A percentile compares a stretch with the other conserved stretches of the same genome.
phyloP scores from a whole-genome alignment of 2,329 filamentous ascomycete genomes.

The Massarina eburnea region DNA sequence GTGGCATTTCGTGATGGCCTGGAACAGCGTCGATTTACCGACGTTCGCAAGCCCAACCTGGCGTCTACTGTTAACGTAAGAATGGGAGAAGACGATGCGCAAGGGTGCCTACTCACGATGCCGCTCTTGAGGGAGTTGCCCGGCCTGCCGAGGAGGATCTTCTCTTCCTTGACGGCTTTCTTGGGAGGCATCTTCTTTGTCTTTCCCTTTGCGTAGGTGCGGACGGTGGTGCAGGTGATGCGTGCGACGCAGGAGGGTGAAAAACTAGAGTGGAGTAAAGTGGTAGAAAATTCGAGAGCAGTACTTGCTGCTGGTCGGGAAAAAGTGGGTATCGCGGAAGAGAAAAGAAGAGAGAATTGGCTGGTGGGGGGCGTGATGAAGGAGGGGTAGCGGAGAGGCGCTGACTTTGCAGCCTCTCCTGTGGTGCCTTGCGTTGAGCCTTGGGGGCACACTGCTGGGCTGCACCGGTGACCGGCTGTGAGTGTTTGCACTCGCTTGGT shows the following conservation, averaged over 20 bases:
- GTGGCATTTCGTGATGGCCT: constrained; percentile 96
- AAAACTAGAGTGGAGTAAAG: constrained; percentile 41
- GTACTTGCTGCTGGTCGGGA: constrained; percentile 52
- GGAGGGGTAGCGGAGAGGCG: constrained; percentile 33
- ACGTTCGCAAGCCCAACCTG: constrained; percentile 98
- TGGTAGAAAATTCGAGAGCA: constrained; percentile 44
- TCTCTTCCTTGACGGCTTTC: constrained; percentile 88
- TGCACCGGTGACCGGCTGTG: no score
- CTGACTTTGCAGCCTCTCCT: constrained; percentile 32
- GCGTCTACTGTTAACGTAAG: constrained; percentile 48
- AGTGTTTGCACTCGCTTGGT: no score
- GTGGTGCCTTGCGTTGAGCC: constrained; percentile 13
- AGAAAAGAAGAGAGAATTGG: constrained; percentile 45
- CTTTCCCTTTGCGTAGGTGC: constrained; percentile 60
- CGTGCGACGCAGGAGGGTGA: constrained; percentile 36
- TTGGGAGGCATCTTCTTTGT: constrained; percentile 91
- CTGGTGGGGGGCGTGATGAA: constrained; percentile 38
- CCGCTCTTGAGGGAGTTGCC: constrained; percentile 99
- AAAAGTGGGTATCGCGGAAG: constrained; percentile 56
- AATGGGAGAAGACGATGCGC: constrained; percentile 32
- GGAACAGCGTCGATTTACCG: constrained; percentile 98
- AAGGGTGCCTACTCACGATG: constrained; percentile 75
- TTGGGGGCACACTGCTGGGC: no score
- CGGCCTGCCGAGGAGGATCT: constrained; percentile 91
- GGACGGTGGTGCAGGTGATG: constrained; percentile 49